A percentile compares a stretch with the other conserved stretches of the same genome.
These are phyloP conservation scores for Fomitopsis palustris DNA, from an alignment of 1,284 basidiomycete species.

Conservation along the genomic window DNA sequence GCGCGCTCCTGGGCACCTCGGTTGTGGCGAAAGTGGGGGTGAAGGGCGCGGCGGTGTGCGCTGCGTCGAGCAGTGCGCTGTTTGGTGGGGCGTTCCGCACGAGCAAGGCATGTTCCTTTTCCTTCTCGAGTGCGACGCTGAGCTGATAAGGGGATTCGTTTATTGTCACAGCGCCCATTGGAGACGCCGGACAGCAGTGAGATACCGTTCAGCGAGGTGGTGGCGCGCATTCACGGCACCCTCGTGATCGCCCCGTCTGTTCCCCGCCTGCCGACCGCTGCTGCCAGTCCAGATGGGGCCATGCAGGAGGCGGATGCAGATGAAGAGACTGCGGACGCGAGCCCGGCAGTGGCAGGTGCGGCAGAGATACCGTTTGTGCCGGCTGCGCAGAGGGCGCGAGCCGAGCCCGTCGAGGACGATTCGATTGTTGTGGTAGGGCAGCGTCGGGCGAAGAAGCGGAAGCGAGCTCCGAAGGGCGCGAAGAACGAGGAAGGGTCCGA, in stretches of 20 bases:
- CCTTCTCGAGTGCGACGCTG: not conserved
- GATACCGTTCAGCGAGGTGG: slow-evolving; percentile 33
- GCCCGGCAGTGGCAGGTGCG: slow-evolving; percentile 20
- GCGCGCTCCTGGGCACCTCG: slow-evolving; percentile 22
- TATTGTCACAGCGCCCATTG: not conserved
- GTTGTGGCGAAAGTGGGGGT: slow-evolving; percentile 2
- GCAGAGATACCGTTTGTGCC: slow-evolving; percentile 71
- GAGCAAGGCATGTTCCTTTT: not conserved
- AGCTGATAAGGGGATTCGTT: not conserved
- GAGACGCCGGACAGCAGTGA: not conserved
- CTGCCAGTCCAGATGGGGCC: not conserved
- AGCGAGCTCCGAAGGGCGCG: slow-evolving; percentile 33
- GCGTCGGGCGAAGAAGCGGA: slow-evolving; percentile 56
- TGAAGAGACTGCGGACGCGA: slow-evolving; percentile 30
- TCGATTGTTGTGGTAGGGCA: slow-evolving; percentile 72
- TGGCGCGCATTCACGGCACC: slow-evolving; percentile 38
- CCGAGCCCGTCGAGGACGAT: slow-evolving; percentile 42
- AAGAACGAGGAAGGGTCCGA: slow-evolving; percentile 3
- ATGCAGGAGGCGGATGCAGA: slow-evolving; percentile 11
- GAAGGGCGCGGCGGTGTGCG: slow-evolving; percentile 11
- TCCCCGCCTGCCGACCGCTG: slow-evolving; percentile 22
- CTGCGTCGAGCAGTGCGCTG: slow-evolving; percentile 36
- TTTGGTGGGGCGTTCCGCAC: slow-evolving; percentile 28
- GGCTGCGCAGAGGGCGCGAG: slow-evolving; percentile 39
- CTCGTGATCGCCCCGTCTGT: slow-evolving; percentile 46